Evolutionary conservation across 2,329 filamentous ascomycete species (phyloP), one percentile per base, ranked within the genome.

Genomic region (Hymenoscyphus albidus): DNA sequence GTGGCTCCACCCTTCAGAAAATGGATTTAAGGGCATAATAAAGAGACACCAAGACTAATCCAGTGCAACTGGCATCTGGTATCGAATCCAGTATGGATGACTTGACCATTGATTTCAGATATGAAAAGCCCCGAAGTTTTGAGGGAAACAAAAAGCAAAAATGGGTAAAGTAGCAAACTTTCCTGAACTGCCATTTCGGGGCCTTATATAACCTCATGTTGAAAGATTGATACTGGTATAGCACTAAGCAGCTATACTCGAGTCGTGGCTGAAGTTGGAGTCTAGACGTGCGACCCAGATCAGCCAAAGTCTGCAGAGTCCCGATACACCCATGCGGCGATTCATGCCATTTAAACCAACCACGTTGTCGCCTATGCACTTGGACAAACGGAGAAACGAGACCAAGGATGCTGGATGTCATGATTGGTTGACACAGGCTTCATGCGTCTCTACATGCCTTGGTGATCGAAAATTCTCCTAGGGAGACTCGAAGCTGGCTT

Each of bases 311-410:
- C 56, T 74, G 73, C 69, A 70, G 18, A 48, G 16, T 62, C 51
- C 73, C 73, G 71, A 54, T 61, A 51, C 61, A 48, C 65, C 64
- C 66, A 72, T 69, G 69, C 68, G 62, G 59, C 63, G 64, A 68
- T 59, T 70, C 59, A 65, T 62, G 60, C 58, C 40, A 67, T 70
- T 67, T 64, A 69, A 61, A 60, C 68, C 70, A 72, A 71, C 70
- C 71, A 74, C 69, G 69, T 71, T 74, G 64, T 73, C 70, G 68
- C 62, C 67, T 66, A 70, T 68, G 67, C 65, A 70, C 44, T 51
- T 66, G 56, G 59, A 69, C 71, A 73, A 73, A 74, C 73, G 71
- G 62, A 70, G 66, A 59, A 68, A 65, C 18, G 63, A 64, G 42
- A 59, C 48, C 66, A 42, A 55, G 57, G 58, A 38, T 59, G 60